A percentile compares a stretch with the other conserved stretches of the same genome.
phyloP scores from a whole-genome alignment of 1,284 basidiomycete genomes.

The Puccinia polysora region DNA sequence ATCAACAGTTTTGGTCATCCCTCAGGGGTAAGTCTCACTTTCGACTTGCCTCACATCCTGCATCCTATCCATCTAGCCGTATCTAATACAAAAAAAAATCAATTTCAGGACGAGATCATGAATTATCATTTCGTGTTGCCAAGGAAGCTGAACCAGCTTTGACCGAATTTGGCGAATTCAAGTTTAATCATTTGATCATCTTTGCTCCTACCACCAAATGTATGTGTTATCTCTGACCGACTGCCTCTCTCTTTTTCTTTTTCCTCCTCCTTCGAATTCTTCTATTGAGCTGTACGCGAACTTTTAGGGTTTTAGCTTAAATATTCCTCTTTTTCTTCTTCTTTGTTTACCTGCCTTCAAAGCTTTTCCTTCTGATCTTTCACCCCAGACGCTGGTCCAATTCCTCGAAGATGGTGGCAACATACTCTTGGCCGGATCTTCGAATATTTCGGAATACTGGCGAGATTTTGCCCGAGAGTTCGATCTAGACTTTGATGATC shows the following conservation, averaged over 20 bases:
- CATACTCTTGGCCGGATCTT: constrained; percentile 73
- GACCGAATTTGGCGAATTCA: constrained; percentile 65
- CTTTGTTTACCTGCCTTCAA: not conserved
- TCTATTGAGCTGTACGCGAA: not conserved
- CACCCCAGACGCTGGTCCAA: constrained; percentile 61
- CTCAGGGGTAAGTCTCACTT: constrained; percentile 62
- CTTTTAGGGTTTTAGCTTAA: not conserved
- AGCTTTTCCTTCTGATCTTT: constrained; percentile 72
- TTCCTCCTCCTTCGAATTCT: not conserved
- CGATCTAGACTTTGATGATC: constrained; percentile 57
- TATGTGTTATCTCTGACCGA: no score
- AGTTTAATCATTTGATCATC: constrained; percentile 76
- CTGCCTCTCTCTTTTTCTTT: no score
- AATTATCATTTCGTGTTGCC: constrained; percentile 75
- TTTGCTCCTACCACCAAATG: constrained; percentile 77
- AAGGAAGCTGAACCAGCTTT: constrained; percentile 66
- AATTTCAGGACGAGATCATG: not conserved
- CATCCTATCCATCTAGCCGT: not conserved
- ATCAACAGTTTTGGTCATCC: constrained; percentile 73
- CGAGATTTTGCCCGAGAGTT: constrained; percentile 59
- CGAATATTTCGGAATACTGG: constrained; percentile 57
- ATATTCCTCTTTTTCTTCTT: not conserved
- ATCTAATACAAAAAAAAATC: not conserved
- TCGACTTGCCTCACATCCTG: not conserved
- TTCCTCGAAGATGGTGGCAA: constrained; percentile 63